Conservation (phyloP, 1,284 basidiomycete genomes). For the Macrocystidia cucumis region DNA sequence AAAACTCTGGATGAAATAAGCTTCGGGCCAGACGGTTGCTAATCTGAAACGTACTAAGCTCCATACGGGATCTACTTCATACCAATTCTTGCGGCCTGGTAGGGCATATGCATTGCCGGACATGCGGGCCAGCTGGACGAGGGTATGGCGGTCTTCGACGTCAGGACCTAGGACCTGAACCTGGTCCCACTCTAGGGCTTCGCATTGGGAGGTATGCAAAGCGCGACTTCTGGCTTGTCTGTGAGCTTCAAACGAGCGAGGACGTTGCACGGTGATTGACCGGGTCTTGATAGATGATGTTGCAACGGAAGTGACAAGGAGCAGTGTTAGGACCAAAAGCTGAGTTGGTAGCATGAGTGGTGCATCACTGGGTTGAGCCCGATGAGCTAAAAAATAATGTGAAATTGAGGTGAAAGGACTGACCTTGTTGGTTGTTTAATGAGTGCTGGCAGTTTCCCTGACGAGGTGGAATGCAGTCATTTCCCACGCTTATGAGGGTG, state of each 20-base stretch:
- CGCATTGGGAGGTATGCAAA: constrained; percentile 36
- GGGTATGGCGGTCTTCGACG: constrained; percentile 73
- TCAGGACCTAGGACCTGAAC: constrained; percentile 58
- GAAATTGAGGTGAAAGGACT: no score
- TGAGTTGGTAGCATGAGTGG: no score
- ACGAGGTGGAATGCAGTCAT: no score
- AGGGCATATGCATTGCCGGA: constrained; percentile 84
- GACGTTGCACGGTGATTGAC: constrained; percentile 54
- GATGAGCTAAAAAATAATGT: no score
- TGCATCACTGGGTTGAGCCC: no score
- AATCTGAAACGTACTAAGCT: constrained; percentile 48
- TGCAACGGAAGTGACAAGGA: no score
- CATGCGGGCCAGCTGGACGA: constrained; percentile 86
- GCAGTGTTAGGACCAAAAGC: no score
- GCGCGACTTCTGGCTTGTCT: constrained; percentile 47
- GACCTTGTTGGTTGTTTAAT: no score
- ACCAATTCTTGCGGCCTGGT: constrained; percentile 71
- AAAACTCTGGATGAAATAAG: constrained; percentile 45
- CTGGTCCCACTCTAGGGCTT: constrained; percentile 50
- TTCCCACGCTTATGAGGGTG: no score
- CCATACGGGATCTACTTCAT: constrained; percentile 70
- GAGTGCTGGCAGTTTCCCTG: no score
- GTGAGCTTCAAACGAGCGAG: constrained; percentile 41
- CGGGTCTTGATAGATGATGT: constrained; percentile 38
- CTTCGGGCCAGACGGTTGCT: neutral